These are phyloP conservation scores for Podaxis rugospora DNA, from an alignment of 768 basidiomycete genomes.

Conservation along the genomic window DNA sequence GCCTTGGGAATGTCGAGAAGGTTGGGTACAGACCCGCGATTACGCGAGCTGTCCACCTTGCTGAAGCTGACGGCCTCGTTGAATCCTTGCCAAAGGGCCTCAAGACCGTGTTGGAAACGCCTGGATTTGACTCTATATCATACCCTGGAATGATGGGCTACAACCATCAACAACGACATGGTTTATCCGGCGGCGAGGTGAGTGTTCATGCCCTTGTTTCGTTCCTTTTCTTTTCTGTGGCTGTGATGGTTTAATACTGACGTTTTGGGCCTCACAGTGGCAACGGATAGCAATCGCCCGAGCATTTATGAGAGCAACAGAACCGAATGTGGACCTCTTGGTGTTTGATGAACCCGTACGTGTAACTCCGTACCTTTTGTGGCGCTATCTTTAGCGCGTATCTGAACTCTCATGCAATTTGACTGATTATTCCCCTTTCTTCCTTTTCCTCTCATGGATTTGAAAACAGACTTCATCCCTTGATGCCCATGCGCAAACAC, in stretches of 20 bases:
- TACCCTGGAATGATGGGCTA: conserved; percentile 34
- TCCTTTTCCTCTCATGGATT: not conserved
- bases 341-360: conserved; percentile 83
- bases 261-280: conserved; percentile 48
- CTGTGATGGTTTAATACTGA: conserved; percentile 4
- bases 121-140: conserved; percentile 51
- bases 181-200: conserved; percentile 84
- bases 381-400: conserved; percentile 1
- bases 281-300: conserved; percentile 83
- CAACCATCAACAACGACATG: conserved; percentile 44
- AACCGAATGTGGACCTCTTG: conserved; percentile 71
- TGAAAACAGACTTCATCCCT: conserved; percentile 67
- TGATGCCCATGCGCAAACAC: conserved; percentile 76
- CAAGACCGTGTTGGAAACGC: conserved; percentile 65
- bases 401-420: not conserved
- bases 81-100: conserved; percentile 66
- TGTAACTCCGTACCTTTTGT: conserved; percentile 4
- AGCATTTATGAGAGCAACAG: conserved; percentile 80
- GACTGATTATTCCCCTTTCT: conserved; percentile 1
- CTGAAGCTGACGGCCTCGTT: conserved; percentile 66
- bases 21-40: conserved; percentile 54
- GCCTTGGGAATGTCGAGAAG: conserved; percentile 71
- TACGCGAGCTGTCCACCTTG: conserved; percentile 61
- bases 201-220: conserved; percentile 15
- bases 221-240: conserved; percentile 4